Evolutionary conservation across 495 filamentous ascomycete species (phyloP), one percentile per base, ranked within the genome.

Genomic region (Lasiosphaeris hirsuta): DNA sequence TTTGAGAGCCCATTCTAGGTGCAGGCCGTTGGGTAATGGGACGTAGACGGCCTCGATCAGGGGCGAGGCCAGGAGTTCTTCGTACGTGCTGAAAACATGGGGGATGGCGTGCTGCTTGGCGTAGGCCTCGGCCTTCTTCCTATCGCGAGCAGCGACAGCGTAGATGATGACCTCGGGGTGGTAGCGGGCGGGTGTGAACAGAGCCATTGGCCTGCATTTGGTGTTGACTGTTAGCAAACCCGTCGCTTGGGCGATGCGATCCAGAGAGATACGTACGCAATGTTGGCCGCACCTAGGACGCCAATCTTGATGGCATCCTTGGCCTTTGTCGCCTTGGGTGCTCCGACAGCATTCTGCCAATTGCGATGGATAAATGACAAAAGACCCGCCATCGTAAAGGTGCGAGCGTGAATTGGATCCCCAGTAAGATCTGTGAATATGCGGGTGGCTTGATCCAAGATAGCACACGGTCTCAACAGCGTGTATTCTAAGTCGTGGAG

Each of bases 141-240:
- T 60, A 57, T 86, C 78, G n/a, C 84, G 74, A 6, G 84, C 81
- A 6, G 85, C 82, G 0, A 90, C 77, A 1, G 79, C 79, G 1
- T 74, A 73, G 36, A 90, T 56, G 17, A 84, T 72, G 33, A 86
- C 80, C 44, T 84, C 84, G 0, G 84, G 73, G 60, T 88, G 85
- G 7, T 73, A 72, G 49, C 71, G 78, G 7, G 85, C 82, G 0
- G 85, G 82, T n/a, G 51, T 59, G 37, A 87, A 81, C 10, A 88
- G 52, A 9, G 82, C 71, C 1, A 65, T n/a, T 0, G 81, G 78
- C 7, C 84, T 86, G 51, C 4, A 18, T 37, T 17, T 9, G 30
- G 10, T n/a, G n/a, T n/a, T n/a, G n/a, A n/a, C n/a, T n/a, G 47
- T 58, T 14, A 60, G 57, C n/a, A 54, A 54, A 43, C 33, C 54